Base-by-base conservation (phyloP, 495 filamentous ascomycete genomes). In the Xylaria longipes region DNA sequence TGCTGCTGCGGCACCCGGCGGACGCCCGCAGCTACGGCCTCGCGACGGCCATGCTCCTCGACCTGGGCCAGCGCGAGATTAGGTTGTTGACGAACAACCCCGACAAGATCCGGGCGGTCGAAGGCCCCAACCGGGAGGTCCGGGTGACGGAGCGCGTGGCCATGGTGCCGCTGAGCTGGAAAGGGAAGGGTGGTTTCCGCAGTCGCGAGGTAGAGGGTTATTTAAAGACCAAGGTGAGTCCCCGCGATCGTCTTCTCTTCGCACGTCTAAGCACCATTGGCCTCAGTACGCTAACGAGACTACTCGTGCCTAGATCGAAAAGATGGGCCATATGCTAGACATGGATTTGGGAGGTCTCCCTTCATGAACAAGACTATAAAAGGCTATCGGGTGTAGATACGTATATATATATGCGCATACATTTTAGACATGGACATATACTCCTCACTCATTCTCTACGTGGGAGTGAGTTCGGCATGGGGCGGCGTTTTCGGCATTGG, bases 161-260 rank as follows among this genome's bases (percentile, higher is more conserved):
- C 1, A 99, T 99, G 96, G 89, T 98, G 48, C 96, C 96, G n/a
- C 80, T 98, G 65, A 93, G 93, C 14, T 99, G 96, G 96, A 91
- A 91, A 71, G 93, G 93, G 7, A 91, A 90, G 75, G 90, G 88
- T 27, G 97, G 96, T 0, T 92, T 99, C 69, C 88, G 89, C 60
- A 93, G 95, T 75, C 87, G 89, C 65, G 96, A 98, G 81, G 91
- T 98, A 50, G 94, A 97, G 69, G 93, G 92, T 48, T 99, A 99
- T 85, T 82, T 99, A 75, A 91, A 88, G 77, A 97, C 96, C 27
- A 99, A 99, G 92, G 94, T 97, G 79, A 76, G 85, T 79, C 3
- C 4, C 4, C 31, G 17, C 31, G 17, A 31, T 41, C 33, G 1
- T 11, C 31, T 50, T n/a, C 33, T 20, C n/a, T 25, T 35, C 45